Percentiles rank a stretch among this genome's conserved stretches.
Evolutionary conservation across 1,284 basidiomycete species (phyloP).

Genomic region (Cystobasidium pallidum): DNA sequence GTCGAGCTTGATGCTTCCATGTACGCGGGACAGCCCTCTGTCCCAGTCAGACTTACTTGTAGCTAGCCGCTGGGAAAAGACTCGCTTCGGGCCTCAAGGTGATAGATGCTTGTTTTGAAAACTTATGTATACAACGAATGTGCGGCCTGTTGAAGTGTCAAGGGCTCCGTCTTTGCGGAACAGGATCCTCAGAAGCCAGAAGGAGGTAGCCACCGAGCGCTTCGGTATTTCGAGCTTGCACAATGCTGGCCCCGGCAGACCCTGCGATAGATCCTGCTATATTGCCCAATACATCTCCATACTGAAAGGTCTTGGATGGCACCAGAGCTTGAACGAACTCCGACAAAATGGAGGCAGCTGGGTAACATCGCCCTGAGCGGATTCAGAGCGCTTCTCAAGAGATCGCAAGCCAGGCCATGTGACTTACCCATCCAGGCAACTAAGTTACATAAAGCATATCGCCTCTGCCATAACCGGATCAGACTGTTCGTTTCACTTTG

Average conservation of each 20-base stretch:
- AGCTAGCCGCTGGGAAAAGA: too few relatives aligned
- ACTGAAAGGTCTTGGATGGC: slow-evolving; percentile 79
- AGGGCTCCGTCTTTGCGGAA: neutral
- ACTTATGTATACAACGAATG: too few relatives aligned
- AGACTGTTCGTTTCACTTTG: slow-evolving; percentile 78
- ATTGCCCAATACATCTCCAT: slow-evolving; percentile 78
- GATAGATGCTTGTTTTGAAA: too few relatives aligned
- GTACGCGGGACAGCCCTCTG: too few relatives aligned
- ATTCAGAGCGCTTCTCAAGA: neutral
- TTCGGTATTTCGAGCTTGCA: slow-evolving; percentile 1
- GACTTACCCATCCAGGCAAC: slow-evolving; percentile 70
- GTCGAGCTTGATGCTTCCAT: too few relatives aligned
- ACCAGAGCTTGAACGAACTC: slow-evolving; percentile 81
- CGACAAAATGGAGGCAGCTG: slow-evolving; percentile 72
- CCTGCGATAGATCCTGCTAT: slow-evolving; percentile 75
- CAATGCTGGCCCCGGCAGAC: slow-evolving; percentile 61
- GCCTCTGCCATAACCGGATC: slow-evolving; percentile 65
- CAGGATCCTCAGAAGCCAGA: neutral
- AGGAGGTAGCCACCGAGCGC: neutral
- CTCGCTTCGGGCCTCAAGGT: too few relatives aligned
- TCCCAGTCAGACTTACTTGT: too few relatives aligned
- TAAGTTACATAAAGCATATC: slow-evolving; percentile 62
- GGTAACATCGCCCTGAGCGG: neutral
- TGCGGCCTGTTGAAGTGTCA: neutral
- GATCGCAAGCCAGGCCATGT: too few relatives aligned